These are phyloP conservation scores for Lentinula novae-zelandiae DNA, from an alignment of 1,284 basidiomycete species.

Conservation along the genomic window DNA sequence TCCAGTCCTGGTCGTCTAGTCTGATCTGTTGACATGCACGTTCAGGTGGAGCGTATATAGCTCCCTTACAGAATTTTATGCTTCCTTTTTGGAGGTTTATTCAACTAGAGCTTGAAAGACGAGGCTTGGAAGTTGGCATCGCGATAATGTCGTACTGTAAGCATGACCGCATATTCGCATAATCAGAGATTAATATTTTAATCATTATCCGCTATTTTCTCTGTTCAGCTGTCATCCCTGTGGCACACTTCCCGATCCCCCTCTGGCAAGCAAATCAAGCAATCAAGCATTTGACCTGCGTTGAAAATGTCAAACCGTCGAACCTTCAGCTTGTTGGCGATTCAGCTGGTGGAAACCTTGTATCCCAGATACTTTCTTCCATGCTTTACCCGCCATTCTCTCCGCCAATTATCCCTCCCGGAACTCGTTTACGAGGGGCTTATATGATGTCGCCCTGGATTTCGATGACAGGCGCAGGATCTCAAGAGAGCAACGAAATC, in stretches of 20 bases:
- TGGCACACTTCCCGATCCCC: constrained; percentile 24
- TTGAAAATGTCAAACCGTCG: constrained; percentile 21
- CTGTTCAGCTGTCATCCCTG: constrained; percentile 25
- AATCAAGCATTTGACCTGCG: constrained; percentile 24
- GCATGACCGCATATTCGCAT: constrained; percentile 7
- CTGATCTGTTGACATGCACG: background rate
- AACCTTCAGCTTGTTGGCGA: constrained; percentile 26
- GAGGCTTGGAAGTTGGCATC: constrained; percentile 26
- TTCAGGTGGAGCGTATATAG: constrained; percentile 30
- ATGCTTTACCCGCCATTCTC: constrained; percentile 21
- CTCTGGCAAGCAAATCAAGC: constrained; percentile 24
- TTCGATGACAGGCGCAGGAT: constrained; percentile 22
- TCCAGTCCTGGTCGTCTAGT: background rate
- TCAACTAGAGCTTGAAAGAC: constrained; percentile 21
- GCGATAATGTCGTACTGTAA: constrained; percentile 30
- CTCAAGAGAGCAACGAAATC: constrained; percentile 9
- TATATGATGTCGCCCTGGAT: constrained; percentile 39
- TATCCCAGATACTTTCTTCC: background rate
- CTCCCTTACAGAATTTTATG: constrained; percentile 21
- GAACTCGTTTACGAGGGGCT: constrained; percentile 25
- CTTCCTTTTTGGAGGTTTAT: constrained; percentile 27
- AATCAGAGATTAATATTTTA: background rate
- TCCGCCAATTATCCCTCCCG: constrained; percentile 21
- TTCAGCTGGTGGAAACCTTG: constrained; percentile 2
- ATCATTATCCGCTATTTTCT: background rate